Evolutionary conservation across 164 flowering plant species (phyloP), one percentile per base, ranked within the genome.

Genomic region (Taxillus chinensis): DNA sequence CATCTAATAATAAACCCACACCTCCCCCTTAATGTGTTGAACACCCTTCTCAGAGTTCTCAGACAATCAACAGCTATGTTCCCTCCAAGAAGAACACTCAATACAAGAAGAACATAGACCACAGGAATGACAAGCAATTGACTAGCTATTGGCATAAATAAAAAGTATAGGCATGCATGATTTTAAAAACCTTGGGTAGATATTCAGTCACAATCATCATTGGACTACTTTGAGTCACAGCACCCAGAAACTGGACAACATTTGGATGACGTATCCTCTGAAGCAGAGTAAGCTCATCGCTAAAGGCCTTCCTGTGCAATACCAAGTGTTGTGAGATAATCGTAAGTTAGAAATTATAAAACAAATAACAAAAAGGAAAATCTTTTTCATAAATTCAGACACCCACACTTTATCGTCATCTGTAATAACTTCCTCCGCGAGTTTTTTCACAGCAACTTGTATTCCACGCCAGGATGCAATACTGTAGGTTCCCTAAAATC

Each of bases 151-250:
- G 2, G 27, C 27, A 27, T 27, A 27, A 27, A 27, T 27, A 27
- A 43, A 43, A 43, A 43, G 46, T 43, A 9, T 9, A 13, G 16
- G 17, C 52, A 45, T 16, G 59, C 41, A 8, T 53, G 54, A 17
- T 58, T 17, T 53, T 53, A 55, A 64, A 65, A 39, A 92, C 99
- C 99, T 89, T 90, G 38, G 91, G 96, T 61, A 93, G 71, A 77
- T 87, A 93, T 75, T 93, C 97, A 45, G 93, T 93, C 62, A 93
- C 95, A 73, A 93, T 93, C 95, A 93, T 93, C 99, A 93, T 90
- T 46, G 97, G 99, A 78, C 85, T 83, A 71, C 87, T 90, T 68
- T 93, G 99, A 65, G 97, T 93, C 55, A 93, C 99, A 71, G 99
- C 99, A 65, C 96, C 97, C 63, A 93, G 80, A 79, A 93, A 93